Conservation (phyloP, 192 early-diverging fungal genomes). For the Podila clonocystis region DNA sequence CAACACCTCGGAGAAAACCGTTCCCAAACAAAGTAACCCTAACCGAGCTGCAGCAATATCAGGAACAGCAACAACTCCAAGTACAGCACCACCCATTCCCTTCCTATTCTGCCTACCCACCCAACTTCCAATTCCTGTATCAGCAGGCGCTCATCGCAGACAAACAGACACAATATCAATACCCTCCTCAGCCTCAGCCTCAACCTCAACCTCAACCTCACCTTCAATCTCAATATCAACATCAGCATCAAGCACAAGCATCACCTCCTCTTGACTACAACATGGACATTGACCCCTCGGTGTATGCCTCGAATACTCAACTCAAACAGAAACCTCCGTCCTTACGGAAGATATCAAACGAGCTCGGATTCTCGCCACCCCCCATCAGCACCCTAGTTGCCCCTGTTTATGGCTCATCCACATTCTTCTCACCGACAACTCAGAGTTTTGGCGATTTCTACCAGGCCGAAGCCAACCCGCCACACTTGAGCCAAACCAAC, state of each 20-base stretch:
- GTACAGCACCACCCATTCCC: background rate
- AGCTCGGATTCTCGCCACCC: constrained; percentile 10
- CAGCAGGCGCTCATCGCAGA: constrained; percentile 14
- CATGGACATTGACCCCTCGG: constrained; percentile 29
- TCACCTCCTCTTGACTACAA: background rate
- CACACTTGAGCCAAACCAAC: too few species aligned
- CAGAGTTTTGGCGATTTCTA: background rate
- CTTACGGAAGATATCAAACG: constrained; percentile 13
- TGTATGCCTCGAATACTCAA: background rate
- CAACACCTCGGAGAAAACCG: background rate
- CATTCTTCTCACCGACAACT: constrained; percentile 10
- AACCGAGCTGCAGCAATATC: background rate
- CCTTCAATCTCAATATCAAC: constrained; percentile 11
- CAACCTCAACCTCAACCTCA: constrained; percentile 4
- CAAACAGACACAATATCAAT: background rate
- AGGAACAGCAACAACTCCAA: background rate
- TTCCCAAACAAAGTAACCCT: background rate
- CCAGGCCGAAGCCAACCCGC: background rate
- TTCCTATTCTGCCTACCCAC: background rate
- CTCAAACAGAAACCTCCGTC: constrained; percentile 12
- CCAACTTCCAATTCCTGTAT: background rate
- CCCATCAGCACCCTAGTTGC: constrained; percentile 3
- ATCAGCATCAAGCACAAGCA: constrained; percentile 4
- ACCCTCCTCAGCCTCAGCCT: constrained; percentile 4
- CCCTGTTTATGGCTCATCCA: constrained; percentile 1